A percentile compares a stretch with the other conserved stretches of the same genome.
Conservation (phyloP, 83 land plant genomes). For the Thuja plicata region DNA sequence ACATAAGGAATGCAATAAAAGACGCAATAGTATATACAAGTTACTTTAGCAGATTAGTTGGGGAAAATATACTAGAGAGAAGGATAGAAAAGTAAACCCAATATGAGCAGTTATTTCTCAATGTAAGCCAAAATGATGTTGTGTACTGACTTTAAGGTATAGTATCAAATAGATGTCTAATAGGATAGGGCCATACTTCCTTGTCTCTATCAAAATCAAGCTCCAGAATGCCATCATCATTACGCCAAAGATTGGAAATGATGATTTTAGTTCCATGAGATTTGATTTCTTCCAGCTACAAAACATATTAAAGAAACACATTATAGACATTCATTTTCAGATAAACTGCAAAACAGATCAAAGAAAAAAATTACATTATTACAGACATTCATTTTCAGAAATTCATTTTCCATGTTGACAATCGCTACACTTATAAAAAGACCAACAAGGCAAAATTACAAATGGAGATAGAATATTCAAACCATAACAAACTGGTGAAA, state of each 20-base stretch:
- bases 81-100: not conserved
- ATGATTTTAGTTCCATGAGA: constrained; percentile 85
- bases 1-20: not conserved
- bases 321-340: no score
- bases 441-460: not conserved
- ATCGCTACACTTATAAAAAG: not conserved
- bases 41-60: not conserved
- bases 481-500: not conserved
- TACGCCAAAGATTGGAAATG: constrained; percentile 87
- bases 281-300: constrained; percentile 85
- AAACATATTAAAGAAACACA: constrained; percentile 10
- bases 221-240: constrained; percentile 92
- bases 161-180: not conserved
- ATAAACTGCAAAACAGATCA: no score
- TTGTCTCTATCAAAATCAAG: constrained; percentile 85
- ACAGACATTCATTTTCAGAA: not conserved
- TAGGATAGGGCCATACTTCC: constrained; percentile 38
- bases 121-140: not conserved
- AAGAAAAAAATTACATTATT: no score
- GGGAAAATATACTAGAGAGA: no score
- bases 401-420: not conserved
- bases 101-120: not conserved
- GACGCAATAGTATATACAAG: not conserved
- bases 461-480: not conserved
- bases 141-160: not conserved